Evolutionary conservation across 2,329 filamentous ascomycete genomes (phyloP), one percentile per base, ranked within the genome.

Genomic region (Sarocladiaceae sp.): DNA sequence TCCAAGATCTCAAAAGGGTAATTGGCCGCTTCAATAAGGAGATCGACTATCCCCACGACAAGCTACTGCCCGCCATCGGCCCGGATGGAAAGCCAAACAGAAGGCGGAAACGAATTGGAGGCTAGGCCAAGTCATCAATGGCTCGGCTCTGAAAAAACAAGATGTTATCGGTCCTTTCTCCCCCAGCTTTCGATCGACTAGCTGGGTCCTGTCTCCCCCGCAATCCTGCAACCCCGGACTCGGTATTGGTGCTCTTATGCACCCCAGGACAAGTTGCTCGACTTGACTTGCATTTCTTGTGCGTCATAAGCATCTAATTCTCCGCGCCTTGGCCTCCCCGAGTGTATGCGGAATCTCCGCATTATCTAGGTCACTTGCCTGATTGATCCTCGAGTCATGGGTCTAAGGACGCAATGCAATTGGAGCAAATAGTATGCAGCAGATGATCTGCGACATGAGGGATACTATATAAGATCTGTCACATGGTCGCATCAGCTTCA

Each of bases 121-220:
- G n/a, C n/a, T n/a, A n/a, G n/a, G n/a, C n/a, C n/a, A n/a, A n/a
- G n/a, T n/a, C n/a, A n/a, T n/a, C n/a, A n/a, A n/a, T n/a, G n/a
- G n/a, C n/a, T n/a, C n/a, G n/a, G n/a, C n/a, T n/a, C n/a, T n/a
- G n/a, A n/a, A n/a, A n/a, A n/a, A n/a, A n/a, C n/a, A n/a, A n/a
- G n/a, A n/a, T n/a, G n/a, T n/a, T 33, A 33, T 33, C 32, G 32
- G 32, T 7, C 32, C 32, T 33, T 33, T 33, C 32, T 16, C 32
- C 32, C 16, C 26, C 9, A 29, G n/a, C n/a, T 29, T 29, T 29
- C 26, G 9, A 9, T 29, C 26, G n/a, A n/a, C 26, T n/a, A 29
- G 26, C 26, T 9, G 9, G 9, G 9, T 29, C 9, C n/a, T 33
- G 32, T 16, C 32, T 18, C 16, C 32, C 32, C 32, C 32, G 32